A percentile compares a stretch with the other conserved stretches of the same genome.
phyloP scores from a whole-genome alignment of 2,329 filamentous ascomycete genomes.

The Pseudopyrenochaeta lycopersici region DNA sequence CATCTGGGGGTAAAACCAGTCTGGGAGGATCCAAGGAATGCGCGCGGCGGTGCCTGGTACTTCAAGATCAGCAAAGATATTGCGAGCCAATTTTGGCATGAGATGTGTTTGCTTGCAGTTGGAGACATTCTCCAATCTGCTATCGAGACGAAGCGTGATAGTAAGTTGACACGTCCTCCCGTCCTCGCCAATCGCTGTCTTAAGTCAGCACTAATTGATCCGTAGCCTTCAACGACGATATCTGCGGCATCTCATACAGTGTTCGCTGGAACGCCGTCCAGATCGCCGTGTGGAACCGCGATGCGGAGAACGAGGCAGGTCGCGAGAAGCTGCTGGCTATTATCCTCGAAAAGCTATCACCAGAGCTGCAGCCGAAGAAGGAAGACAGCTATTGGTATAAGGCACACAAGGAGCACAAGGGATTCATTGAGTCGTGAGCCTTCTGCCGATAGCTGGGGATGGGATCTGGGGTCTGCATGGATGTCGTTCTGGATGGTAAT shows the following conservation, averaged over 20 bases:
- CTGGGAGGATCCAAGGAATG: constrained; percentile 88
- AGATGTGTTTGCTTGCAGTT: constrained; percentile 81
- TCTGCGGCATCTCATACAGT: constrained; percentile 87
- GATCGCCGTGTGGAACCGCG: constrained; percentile 92
- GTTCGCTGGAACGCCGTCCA: constrained; percentile 90
- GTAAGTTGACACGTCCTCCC: constrained; percentile 56
- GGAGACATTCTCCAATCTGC: constrained; percentile 81
- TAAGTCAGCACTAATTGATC: neutral
- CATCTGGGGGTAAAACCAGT: constrained; percentile 83
- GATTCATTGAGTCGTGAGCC: constrained; percentile 61
- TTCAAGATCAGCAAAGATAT: constrained; percentile 85
- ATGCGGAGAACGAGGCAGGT: constrained; percentile 80
- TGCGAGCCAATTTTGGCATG: constrained; percentile 79
- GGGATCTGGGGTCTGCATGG: too few species aligned
- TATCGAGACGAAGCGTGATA: constrained; percentile 66
- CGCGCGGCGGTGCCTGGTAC: constrained; percentile 87
- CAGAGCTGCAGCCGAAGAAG: constrained; percentile 75
- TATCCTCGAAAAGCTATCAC: constrained; percentile 76
- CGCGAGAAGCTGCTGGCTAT: constrained; percentile 77
- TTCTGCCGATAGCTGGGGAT: neutral
- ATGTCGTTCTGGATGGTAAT: neutral
- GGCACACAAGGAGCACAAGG: constrained; percentile 86
- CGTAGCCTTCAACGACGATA: constrained; percentile 71
- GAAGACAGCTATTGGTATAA: constrained; percentile 78
- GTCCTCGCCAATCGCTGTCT: neutral